Base-by-base conservation (phyloP, 2,329 filamentous ascomycete genomes). In the Massarina eburnea region DNA sequence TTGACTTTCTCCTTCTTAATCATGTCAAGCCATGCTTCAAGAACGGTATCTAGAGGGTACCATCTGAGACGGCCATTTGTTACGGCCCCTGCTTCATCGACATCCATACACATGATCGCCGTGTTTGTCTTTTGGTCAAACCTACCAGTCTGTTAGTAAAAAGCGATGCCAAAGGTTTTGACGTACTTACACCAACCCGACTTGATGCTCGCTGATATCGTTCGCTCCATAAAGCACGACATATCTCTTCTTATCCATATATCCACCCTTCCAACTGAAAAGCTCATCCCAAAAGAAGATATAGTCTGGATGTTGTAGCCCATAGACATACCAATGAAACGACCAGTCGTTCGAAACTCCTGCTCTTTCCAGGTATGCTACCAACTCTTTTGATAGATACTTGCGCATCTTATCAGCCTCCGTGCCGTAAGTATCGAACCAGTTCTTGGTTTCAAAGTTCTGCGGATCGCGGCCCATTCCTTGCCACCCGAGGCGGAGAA, bases 1-100 rank as follows among this genome's bases (percentile, higher is more conserved):
- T 49, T 48, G 8, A 57, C 41, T 22, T 49, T 54, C 8, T 49
- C 54, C 15, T 14, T 45, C 9, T 38, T 39, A 10, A 54, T 51
- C 39, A 49, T 57, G 33, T 49, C 44, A 10, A 52, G 46, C 51
- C 51, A 57, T n/a, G 48, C 48, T 32, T 47, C 41, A 15, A 57
- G 33, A 10, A 52, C 40, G 10, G 33, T 38, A 21, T 57, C 51
- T 3, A 57, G 36, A 4, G 47, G 49, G 24, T 49, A 48, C 49
- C 54, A 54, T 12, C n/a, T 33, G 20, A 41, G 38, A 18, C 50
- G 49, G 18, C 45, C 44, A 36, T 51, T 41, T 20, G 38, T 35
- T 8, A 49, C 37, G 2, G 34, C 24, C 12, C 33, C 38, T 20
- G 17, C 18, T 20, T 48, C 45, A 2, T 38, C 22, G n/a, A 48